Percentiles rank a stretch among this genome's conserved stretches.
Conservation (phyloP, 2,329 filamentous ascomycete species). For the Phialemoniopsis sp. region DNA sequence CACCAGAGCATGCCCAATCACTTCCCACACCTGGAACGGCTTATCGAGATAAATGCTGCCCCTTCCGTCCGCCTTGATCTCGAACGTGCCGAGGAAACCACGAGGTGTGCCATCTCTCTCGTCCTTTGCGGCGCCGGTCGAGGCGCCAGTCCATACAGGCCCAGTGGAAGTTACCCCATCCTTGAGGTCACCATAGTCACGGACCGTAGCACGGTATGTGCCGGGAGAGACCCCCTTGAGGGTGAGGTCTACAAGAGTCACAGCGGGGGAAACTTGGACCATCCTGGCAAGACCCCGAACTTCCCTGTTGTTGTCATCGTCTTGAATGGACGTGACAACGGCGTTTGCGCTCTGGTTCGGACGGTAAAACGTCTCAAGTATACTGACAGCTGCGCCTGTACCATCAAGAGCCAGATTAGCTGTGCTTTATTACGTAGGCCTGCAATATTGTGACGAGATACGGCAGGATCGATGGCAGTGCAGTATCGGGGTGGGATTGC, state of each 20-base stretch:
- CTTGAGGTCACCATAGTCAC: slow-evolving; percentile 83
- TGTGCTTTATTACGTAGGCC: slow-evolving; percentile 1
- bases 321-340: slow-evolving; percentile 1
- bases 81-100: slow-evolving; percentile 69
- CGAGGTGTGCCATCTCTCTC: slow-evolving; percentile 42
- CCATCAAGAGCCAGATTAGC: background rate
- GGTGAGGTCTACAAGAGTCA: slow-evolving; percentile 84
- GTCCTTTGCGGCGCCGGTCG: slow-evolving; percentile 20
- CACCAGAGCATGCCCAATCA: slow-evolving; percentile 90
- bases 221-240: slow-evolving; percentile 78
- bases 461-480: too few species aligned
- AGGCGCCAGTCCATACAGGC: slow-evolving; percentile 65
- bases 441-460: background rate
- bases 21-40: slow-evolving; percentile 86
- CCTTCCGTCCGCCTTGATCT: slow-evolving; percentile 70
- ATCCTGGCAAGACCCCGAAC: slow-evolving; percentile 88
- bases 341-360: slow-evolving; percentile 28
- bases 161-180: slow-evolving; percentile 79
- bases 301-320: slow-evolving; percentile 36
- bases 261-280: slow-evolving; percentile 78
- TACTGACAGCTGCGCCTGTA: slow-evolving; percentile 81
- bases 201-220: slow-evolving; percentile 77
- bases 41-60: slow-evolving; percentile 79
- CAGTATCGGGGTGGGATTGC: background rate
- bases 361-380: slow-evolving; percentile 78